phyloP scores from a whole-genome alignment of 805 yeast species.

The Nakazawaea anatomiae region DNA sequence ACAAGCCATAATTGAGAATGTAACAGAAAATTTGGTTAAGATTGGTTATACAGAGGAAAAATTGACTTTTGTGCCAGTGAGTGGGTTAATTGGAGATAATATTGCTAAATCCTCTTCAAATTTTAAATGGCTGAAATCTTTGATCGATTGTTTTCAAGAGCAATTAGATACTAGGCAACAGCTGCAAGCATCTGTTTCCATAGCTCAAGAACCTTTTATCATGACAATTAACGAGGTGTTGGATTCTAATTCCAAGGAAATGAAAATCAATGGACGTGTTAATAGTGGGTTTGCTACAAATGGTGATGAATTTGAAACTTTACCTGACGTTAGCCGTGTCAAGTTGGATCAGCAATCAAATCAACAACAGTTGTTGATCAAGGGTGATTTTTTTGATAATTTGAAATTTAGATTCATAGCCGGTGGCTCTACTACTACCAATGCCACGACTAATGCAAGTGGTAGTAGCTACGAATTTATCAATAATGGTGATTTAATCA shows the following conservation, averaged over 20 bases:
- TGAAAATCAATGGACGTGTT: conserved; percentile 58
- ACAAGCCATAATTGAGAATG: conserved; percentile 40
- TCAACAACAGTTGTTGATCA: conserved; percentile 32
- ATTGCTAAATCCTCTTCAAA: conserved; percentile 39
- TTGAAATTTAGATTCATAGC: conserved; percentile 31
- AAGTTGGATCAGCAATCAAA: conserved; percentile 31
- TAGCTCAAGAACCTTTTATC: conserved; percentile 35
- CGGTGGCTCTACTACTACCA: no score
- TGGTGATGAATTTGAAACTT: conserved; percentile 57
- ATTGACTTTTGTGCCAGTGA: conserved; percentile 55
- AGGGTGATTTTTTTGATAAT: conserved; percentile 47
- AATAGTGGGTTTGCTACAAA: conserved; percentile 63
- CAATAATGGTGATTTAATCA: conserved; percentile 63
- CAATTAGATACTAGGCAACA: conserved; percentile 30
- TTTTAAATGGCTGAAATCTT: conserved; percentile 20
- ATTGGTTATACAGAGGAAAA: conserved; percentile 40
- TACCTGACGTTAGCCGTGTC: conserved; percentile 43
- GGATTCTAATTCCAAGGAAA: conserved; percentile 40
- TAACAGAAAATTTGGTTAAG: conserved; percentile 44
- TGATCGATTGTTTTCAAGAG: conserved; percentile 42
- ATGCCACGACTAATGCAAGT: conserved; percentile 16
- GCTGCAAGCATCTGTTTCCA: conserved; percentile 18
- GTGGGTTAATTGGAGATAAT: conserved; percentile 65
- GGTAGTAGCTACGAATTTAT: conserved; percentile 31
- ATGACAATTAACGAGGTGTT: conserved; percentile 61